A percentile compares a stretch with the other conserved stretches of the same genome.
Evolutionary conservation across 257 asterid species (phyloP).

Genomic region (Rubia yunnanensis): DNA sequence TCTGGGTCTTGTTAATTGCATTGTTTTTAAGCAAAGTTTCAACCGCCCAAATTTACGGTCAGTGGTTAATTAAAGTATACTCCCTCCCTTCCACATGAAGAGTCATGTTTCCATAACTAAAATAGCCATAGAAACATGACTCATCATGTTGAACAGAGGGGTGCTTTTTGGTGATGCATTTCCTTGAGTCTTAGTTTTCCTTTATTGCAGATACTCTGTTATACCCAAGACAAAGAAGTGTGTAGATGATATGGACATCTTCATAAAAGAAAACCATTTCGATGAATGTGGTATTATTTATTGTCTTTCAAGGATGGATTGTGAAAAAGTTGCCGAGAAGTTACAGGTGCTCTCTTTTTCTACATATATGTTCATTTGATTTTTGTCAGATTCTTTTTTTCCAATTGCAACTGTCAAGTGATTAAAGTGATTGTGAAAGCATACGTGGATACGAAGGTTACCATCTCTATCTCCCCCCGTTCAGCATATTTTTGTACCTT

Average conservation of each 20-base stretch:
- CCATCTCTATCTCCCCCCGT: background rate
- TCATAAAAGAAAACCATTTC: slow-evolving; percentile 66
- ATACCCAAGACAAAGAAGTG: slow-evolving; percentile 89
- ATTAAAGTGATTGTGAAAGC: background rate
- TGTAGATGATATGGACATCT: slow-evolving; percentile 68
- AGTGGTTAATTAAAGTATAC: slow-evolving; percentile 13
- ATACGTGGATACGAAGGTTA: background rate
- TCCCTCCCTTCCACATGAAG: background rate
- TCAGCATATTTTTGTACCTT: background rate
- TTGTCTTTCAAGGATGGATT: slow-evolving; percentile 93
- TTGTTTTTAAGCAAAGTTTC: slow-evolving; percentile 90
- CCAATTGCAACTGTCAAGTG: background rate
- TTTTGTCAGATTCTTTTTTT: background rate
- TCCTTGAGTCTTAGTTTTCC: slow-evolving; percentile 20
- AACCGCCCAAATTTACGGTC: slow-evolving; percentile 90
- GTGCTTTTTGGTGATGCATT: background rate
- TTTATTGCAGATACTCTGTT: slow-evolving; percentile 77
- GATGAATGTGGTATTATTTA: slow-evolving; percentile 96
- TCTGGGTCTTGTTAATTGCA: slow-evolving; percentile 88
- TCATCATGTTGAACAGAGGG: background rate
- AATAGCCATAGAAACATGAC: background rate
- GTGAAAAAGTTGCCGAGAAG: slow-evolving; percentile 90
- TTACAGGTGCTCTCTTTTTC: slow-evolving; percentile 44
- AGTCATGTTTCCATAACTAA: background rate
- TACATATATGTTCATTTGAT: background rate